These are phyloP conservation scores for Blastobotrys peoriensis DNA, from an alignment of 805 yeast genomes.

Conservation along the genomic window DNA sequence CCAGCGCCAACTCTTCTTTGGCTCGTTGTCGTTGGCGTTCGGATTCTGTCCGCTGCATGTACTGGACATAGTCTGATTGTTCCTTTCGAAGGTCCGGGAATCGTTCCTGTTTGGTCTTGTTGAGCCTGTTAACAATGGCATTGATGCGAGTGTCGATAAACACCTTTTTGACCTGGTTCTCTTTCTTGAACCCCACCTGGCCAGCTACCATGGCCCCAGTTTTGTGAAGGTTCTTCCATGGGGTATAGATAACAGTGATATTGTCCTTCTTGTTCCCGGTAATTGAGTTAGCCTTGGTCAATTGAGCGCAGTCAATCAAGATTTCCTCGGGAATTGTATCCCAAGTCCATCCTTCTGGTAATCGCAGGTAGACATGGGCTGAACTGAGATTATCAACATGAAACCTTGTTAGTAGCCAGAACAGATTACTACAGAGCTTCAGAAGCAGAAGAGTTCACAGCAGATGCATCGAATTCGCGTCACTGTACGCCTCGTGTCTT, in stretches of 20 bases:
- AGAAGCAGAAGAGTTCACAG: not conserved
- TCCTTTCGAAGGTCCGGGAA: slow-evolving; percentile 42
- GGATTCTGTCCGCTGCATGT: slow-evolving; percentile 25
- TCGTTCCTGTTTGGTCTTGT: slow-evolving; percentile 57
- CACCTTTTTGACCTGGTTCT: slow-evolving; percentile 46
- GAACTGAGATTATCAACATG: slow-evolving; percentile 73
- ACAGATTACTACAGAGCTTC: not conserved
- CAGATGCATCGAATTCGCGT: not conserved
- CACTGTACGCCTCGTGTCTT: no score
- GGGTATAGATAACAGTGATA: slow-evolving; percentile 63
- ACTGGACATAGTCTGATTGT: slow-evolving; percentile 37
- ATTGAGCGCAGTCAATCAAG: slow-evolving; percentile 56
- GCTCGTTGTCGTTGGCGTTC: slow-evolving; percentile 34
- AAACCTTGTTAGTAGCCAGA: slow-evolving; percentile 32
- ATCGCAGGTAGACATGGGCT: slow-evolving; percentile 68
- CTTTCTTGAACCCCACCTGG: slow-evolving; percentile 66
- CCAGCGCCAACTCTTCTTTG: slow-evolving; percentile 36
- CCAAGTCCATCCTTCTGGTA: slow-evolving; percentile 41
- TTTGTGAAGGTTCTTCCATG: slow-evolving; percentile 63
- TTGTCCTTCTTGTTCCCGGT: slow-evolving; percentile 67
- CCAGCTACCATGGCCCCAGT: slow-evolving; percentile 72
- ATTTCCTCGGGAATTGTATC: slow-evolving; percentile 48
- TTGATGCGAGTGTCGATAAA: slow-evolving; percentile 54
- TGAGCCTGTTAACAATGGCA: slow-evolving; percentile 52
- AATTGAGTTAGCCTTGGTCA: slow-evolving; percentile 72